Conservation (phyloP, 2,329 filamentous ascomycete species). For the Hortaea werneckii region DNA sequence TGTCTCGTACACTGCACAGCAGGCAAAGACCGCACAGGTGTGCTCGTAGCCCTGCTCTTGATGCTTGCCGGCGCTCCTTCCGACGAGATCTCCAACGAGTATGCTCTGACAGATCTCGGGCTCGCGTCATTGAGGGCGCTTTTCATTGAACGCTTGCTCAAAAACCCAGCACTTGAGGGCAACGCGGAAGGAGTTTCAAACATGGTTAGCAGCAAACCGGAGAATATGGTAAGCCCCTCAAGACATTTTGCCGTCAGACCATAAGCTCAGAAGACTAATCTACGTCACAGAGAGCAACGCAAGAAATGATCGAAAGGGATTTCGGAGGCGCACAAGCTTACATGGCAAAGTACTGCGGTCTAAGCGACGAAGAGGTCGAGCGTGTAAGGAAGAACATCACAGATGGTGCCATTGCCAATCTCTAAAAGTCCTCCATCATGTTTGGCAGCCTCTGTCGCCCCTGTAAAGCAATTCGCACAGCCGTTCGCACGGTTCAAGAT, state of each 20-base stretch:
- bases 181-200: slow-evolving; percentile 35
- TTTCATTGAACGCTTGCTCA: slow-evolving; percentile 43
- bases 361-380: slow-evolving; percentile 47
- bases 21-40: slow-evolving; percentile 67
- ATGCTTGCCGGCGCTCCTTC: slow-evolving; percentile 52
- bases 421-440: neutral
- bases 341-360: slow-evolving; percentile 47
- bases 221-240: slow-evolving; percentile 35
- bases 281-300: slow-evolving; percentile 22
- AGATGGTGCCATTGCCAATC: slow-evolving; percentile 4
- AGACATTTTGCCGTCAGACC: too few species aligned
- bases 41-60: slow-evolving; percentile 57
- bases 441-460: neutral
- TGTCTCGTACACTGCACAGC: slow-evolving; percentile 64
- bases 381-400: slow-evolving; percentile 41
- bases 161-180: slow-evolving; percentile 40
- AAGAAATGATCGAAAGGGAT: slow-evolving; percentile 46
- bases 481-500: neutral
- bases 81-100: slow-evolving; percentile 54
- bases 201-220: slow-evolving; percentile 36
- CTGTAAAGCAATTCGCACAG: too few species aligned
- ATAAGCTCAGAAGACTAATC: too few species aligned
- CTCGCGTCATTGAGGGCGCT: slow-evolving; percentile 37
- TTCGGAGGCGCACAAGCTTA: slow-evolving; percentile 58
- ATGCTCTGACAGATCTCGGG: slow-evolving; percentile 55